These are phyloP conservation scores for Omphalotus olearius DNA, from an alignment of 1,284 basidiomycete species.

Conservation along the genomic window DNA sequence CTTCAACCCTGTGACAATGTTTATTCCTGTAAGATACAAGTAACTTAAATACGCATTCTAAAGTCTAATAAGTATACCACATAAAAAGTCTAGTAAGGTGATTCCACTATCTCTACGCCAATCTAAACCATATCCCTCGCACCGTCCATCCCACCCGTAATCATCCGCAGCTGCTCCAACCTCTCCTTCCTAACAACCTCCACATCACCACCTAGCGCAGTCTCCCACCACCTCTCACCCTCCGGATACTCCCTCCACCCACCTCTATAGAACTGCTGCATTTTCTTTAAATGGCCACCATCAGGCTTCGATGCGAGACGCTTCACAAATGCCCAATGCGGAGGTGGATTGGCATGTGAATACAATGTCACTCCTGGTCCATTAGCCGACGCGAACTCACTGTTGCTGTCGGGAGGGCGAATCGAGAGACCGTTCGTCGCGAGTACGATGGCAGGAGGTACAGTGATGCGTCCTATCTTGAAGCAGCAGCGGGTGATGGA, in stretches of 20 bases:
- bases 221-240: slow-evolving; percentile 62
- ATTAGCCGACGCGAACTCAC: neutral
- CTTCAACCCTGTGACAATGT: no score
- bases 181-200: slow-evolving; percentile 42
- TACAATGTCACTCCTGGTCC: slow-evolving; percentile 22
- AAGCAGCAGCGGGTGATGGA: slow-evolving; percentile 68
- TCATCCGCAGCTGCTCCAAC: slow-evolving; percentile 31
- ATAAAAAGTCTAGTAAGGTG: no score
- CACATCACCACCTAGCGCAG: slow-evolving; percentile 43
- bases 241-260: slow-evolving; percentile 54
- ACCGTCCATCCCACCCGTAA: slow-evolving; percentile 43
- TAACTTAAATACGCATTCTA: no score
- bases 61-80: no score
- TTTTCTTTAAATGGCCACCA: slow-evolving; percentile 34
- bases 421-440: slow-evolving; percentile 50
- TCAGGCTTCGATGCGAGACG: slow-evolving; percentile 31
- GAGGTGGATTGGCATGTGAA: slow-evolving; percentile 46
- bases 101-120: no score
- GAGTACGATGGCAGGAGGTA: slow-evolving; percentile 63
- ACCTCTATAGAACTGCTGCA: slow-evolving; percentile 43
- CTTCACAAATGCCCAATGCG: slow-evolving; percentile 46
- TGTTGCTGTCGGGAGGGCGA: slow-evolving; percentile 21
- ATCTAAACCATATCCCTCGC: slow-evolving; percentile 14
- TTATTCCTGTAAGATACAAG: no score
- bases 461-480: slow-evolving; percentile 72